Base-by-base conservation (phyloP, 1,139 yeast species). In the Yamadazyma triangularis region DNA sequence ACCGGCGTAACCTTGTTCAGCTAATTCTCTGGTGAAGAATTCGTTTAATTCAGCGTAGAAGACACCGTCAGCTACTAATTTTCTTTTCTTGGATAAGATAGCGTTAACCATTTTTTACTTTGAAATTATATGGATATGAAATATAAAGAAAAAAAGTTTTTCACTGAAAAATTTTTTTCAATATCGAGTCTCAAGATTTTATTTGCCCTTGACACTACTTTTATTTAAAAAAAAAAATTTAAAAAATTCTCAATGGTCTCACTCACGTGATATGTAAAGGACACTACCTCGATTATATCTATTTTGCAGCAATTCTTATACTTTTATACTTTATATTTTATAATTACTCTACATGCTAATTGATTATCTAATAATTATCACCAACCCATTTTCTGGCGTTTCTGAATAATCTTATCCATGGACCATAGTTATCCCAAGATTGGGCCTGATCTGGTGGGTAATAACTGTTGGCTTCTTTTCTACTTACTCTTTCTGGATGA, bases 1-100 rank as follows among this genome's bases (percentile, higher is more conserved):
- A 77, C 99, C 99, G 60, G 98, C 93, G 81, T 91, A 91, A 66
- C 99, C 99, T 77, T 91, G 96, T 77, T 91, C 98, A 60, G 98
- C 95, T 66, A 91, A 85, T 75, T 91, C 98, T 78, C 97, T 88
- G 80, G 97, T 87, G 87, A 91, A 93, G 93, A 91, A 91, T 79
- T 91, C 98, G 83, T 91, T 91, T 67, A 91, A 79, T 78, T 91
- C 99, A 73, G 99, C 99, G 94, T 83, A 91, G 82, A 91, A 87
- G 64, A 91, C 99, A 86, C 99, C 99, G 79, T 91, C 99, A 73
- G 96, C 96, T 71, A 89, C 96, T 60, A 81, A 75, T 81, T 81
- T 82, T 80, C 88, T 81, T 69, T 79, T 80, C 74, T 81, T 81
- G 64, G 89, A 81, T 64, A 81, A 78, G 64, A 77, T 73, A 61